These are phyloP conservation scores for Cubamyces lactineus DNA, from an alignment of 768 basidiomycete species.

Conservation along the genomic window DNA sequence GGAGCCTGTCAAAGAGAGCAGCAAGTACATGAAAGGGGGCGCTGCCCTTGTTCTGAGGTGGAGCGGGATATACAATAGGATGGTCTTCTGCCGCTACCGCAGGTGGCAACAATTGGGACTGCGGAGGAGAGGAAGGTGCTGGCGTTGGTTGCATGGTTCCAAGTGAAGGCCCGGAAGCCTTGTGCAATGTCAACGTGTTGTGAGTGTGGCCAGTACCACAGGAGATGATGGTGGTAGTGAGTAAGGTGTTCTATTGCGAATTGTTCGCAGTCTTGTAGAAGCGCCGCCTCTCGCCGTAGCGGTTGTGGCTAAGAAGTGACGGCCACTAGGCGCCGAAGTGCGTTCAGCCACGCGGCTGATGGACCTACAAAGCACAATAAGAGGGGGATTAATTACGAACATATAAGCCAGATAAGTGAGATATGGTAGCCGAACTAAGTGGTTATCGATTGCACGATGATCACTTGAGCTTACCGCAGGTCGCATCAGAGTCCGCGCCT, in stretches of 20 bases:
- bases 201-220: too few species aligned
- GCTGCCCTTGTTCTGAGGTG: slow-evolving; percentile 68
- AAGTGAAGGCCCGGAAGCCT: background rate
- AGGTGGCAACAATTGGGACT: slow-evolving; percentile 41
- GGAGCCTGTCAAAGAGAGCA: slow-evolving; percentile 75
- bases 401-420: background rate
- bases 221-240: background rate
- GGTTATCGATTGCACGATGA: slow-evolving; percentile 17
- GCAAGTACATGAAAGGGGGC: slow-evolving; percentile 71
- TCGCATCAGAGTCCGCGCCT: slow-evolving; percentile 10
- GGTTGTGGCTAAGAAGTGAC: slow-evolving; percentile 9
- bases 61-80: slow-evolving; percentile 45
- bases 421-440: background rate
- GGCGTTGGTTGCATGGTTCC: slow-evolving; percentile 49
- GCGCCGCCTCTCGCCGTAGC: background rate
- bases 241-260: slow-evolving; percentile 2
- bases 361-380: slow-evolving; percentile 20
- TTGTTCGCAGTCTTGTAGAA: background rate
- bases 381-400: background rate
- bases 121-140: slow-evolving; percentile 60
- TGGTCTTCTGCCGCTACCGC: slow-evolving; percentile 28
- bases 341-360: slow-evolving; percentile 2
- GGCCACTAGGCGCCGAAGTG: background rate
- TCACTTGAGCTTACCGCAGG: slow-evolving; percentile 12
- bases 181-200: too few species aligned